Evolutionary conservation across 768 basidiomycete genomes (phyloP).

Genomic region (Pleurotus djamor): DNA sequence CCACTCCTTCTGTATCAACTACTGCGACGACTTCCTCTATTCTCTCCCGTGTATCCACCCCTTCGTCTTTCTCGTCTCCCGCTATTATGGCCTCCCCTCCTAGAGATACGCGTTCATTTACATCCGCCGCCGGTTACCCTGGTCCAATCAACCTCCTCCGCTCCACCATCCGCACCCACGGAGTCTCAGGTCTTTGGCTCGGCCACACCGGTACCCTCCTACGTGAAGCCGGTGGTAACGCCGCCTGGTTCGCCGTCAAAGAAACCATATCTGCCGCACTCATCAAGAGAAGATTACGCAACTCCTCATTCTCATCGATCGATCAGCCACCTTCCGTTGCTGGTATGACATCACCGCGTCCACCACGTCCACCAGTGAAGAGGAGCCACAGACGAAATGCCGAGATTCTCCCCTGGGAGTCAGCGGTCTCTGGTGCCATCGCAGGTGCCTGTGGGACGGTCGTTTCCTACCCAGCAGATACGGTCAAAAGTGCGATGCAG

Average conservation of each 20-base stretch:
- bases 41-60: conserved; percentile 11
- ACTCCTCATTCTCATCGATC: not conserved
- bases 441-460: conserved; percentile 87
- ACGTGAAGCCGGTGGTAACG: conserved; percentile 88
- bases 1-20: conserved; percentile 7
- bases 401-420: conserved; percentile 71
- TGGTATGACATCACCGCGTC: conserved; percentile 11
- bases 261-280: conserved; percentile 71
- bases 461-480: conserved; percentile 93
- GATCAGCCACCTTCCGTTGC: conserved; percentile 8
- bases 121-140: conserved; percentile 30
- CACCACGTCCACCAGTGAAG: conserved; percentile 23
- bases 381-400: conserved; percentile 21
- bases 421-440: conserved; percentile 81
- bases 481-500: conserved; percentile 92
- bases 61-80: conserved; percentile 8
- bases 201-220: conserved; percentile 93
- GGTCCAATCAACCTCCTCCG: conserved; percentile 73
- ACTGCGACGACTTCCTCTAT: conserved; percentile 9
- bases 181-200: conserved; percentile 90
- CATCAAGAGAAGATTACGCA: conserved; percentile 42
- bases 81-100: conserved; percentile 14
- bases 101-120: conserved; percentile 8
- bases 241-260: conserved; percentile 90
- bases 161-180: conserved; percentile 61